Evolutionary conservation across 176 grass and related monocot genomes (phyloP), one percentile per base, ranked within the genome.

Genomic region (Oryza nivara): DNA sequence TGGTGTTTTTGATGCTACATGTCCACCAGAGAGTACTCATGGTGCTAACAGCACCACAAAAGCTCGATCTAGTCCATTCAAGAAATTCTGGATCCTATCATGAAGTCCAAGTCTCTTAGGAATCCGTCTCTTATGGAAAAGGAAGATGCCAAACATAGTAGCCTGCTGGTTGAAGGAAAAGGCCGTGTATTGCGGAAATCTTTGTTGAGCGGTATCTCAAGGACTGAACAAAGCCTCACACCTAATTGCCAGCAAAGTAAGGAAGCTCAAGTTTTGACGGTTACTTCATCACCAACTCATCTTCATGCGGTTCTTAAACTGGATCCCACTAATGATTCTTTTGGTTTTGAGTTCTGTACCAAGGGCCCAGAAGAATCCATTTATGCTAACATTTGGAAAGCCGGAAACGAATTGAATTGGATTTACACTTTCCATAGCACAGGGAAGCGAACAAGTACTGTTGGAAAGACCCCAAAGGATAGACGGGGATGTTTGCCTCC

Each of bases 391-490:
- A 89, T 74, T 72, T 95, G 96, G 96, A 95, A 93, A 92, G 82
- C 80, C 0, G 91, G 91, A 60, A 81, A 86, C 11, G 91, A 88
- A 88, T 73, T 90, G 76, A 98, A 89, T 78, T 98, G 96, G 93
- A 92, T 95, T 68, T 98, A 98, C 82, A 98, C 96, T 68, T 95
- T 98, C 74, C 91, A 98, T 89, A 90, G 87, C 66, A 89, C 47
- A 70, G 92, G 78, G 81, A 98, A 89, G 63, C 90, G 88, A 70
- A 69, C 85, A n/a, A 95, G 84, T 78, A 83, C 71, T 3, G 85
- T 78, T 67, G 80, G 88, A 90, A 90, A 84, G 86, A 81, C 73
- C 80, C 85, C 82, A 22, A 90, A 91, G 73, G 82, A 94, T 48
- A 90, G 70, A 60, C 85, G 78, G 75, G 89, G 65, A 26, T 77